phyloP scores from a whole-genome alignment of 208 protist genomes.

The Kentomonas sorsogonicus region DNA sequence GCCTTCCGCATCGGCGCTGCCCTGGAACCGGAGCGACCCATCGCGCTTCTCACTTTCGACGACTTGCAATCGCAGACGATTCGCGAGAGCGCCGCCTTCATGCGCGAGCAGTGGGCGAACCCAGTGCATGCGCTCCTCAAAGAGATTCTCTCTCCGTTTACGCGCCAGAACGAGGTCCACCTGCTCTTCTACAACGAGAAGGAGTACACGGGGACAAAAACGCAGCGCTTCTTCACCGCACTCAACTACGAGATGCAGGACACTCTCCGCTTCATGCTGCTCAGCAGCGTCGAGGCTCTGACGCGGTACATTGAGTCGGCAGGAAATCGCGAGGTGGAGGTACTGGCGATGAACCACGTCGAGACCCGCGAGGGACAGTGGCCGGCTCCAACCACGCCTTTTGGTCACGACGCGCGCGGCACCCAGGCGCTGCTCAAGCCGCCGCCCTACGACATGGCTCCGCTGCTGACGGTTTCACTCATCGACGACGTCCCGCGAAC shows the following conservation, averaged over 20 bases:
- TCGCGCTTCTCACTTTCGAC: slow-evolving; percentile 84
- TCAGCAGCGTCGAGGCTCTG: slow-evolving; percentile 62
- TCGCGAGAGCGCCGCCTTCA: slow-evolving; percentile 58
- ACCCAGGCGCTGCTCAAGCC: slow-evolving; percentile 28
- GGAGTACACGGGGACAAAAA: slow-evolving; percentile 90
- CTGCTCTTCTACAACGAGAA: slow-evolving; percentile 79
- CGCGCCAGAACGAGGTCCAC: slow-evolving; percentile 44
- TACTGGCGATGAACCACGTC: slow-evolving; percentile 54
- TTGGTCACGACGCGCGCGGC: slow-evolving; percentile 35
- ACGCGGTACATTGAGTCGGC: slow-evolving; percentile 77
- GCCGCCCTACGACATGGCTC: slow-evolving; percentile 36
- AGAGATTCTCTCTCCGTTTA: slow-evolving; percentile 19
- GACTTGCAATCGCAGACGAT: slow-evolving; percentile 70
- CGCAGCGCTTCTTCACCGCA: slow-evolving; percentile 87
- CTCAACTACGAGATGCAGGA: slow-evolving; percentile 94
- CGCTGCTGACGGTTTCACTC: slow-evolving; percentile 57
- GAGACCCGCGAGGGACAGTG: slow-evolving; percentile 26
- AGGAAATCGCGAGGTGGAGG: slow-evolving; percentile 45
- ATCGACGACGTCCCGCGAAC: slow-evolving; percentile 25
- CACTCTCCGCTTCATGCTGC: slow-evolving; percentile 64
- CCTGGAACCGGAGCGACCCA: slow-evolving; percentile 44
- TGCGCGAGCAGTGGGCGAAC: slow-evolving; percentile 76
- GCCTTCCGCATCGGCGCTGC: slow-evolving; percentile 66
- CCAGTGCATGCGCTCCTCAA: slow-evolving; percentile 50
- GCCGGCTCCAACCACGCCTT: slow-evolving; percentile 26